Base-by-base conservation (phyloP, 1,139 yeast genomes). In the Suhomyces ambrosiae region DNA sequence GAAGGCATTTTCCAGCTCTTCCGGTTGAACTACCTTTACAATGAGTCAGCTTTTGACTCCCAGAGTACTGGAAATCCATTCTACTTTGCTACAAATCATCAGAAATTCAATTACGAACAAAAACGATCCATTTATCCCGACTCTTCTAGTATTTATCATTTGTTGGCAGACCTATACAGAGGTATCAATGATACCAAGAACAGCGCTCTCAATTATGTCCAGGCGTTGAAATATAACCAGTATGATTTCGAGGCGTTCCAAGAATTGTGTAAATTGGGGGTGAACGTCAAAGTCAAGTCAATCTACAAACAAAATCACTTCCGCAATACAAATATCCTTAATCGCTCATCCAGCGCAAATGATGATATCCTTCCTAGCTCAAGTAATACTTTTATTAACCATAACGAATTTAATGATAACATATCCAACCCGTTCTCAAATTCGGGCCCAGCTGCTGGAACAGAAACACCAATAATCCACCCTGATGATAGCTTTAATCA, bases 231-330 rank as follows among this genome's bases (percentile, higher is more conserved):
- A 42, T 61, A 73, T 41, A 86, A 92, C 56, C 96, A 95, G 17
- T 87, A 73, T 56, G 73, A 88, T 35, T 89, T 94, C 76, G 97
- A 88, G 54, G 90, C 97, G 0, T 80, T 86, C 45, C 88, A 85
- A 49, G 82, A 82, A 29, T 65, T 92, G 32, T 82, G 92, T 53
- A 74, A 75, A 42, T 66, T 86, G 54, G 90, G 92, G 9, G 86
- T 84, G 17, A 76, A 79, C 44, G 73, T 87, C 17, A 72, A 79
- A 35, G 80, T 82, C 7, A 76, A 78, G 38, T 68, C 83, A 6
- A 73, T 87, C 28, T 86, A 75, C 59, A 76, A 73, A 33, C 46
- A 53, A 15, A 53, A 47, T 35, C 46, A 40, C 17, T 23, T 41
- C 30, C 41, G 38, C 1, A 33, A 28, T 5, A 13, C 32, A 16